A percentile compares a stretch with the other conserved stretches of the same genome.
Conservation (phyloP, 2,329 filamentous ascomycete genomes). For the Penicillium sp. region DNA sequence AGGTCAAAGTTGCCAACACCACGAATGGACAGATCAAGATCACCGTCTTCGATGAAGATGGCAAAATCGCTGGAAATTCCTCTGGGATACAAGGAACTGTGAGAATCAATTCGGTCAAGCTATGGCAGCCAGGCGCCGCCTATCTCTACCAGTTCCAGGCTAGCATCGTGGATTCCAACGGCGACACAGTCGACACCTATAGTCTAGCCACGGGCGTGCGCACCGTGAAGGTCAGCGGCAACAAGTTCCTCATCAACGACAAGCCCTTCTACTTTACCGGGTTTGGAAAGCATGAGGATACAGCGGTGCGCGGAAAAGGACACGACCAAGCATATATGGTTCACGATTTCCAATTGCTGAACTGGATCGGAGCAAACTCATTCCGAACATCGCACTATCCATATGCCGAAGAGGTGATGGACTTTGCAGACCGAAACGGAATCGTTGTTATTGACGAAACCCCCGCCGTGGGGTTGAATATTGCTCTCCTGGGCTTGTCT, state of each 20-base stretch:
- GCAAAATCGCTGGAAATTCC: not conserved
- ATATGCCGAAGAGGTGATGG: conserved; percentile 32
- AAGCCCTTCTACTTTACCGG: conserved; percentile 34
- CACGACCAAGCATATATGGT: conserved; percentile 34
- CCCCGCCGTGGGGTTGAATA: conserved; percentile 29
- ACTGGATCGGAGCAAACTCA: conserved; percentile 35
- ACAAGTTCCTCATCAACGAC: conserved; percentile 30
- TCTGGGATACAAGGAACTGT: conserved; percentile 14
- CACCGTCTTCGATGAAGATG: not conserved
- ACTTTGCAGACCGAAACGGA: conserved; percentile 32
- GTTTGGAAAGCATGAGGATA: conserved; percentile 34
- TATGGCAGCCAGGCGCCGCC: conserved; percentile 31
- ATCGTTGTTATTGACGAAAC: conserved; percentile 34
- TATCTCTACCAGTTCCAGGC: conserved; percentile 29
- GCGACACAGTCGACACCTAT: conserved; percentile 21
- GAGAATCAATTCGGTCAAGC: conserved; percentile 15
- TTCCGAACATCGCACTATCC: conserved; percentile 36
- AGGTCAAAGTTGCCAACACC: not conserved
- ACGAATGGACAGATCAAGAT: not conserved
- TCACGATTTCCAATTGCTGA: conserved; percentile 33
- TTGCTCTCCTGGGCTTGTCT: conserved; percentile 12
- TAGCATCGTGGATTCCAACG: conserved; percentile 14
- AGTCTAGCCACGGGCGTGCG: conserved; percentile 24
- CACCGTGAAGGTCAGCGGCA: conserved; percentile 20
- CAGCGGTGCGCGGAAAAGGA: conserved; percentile 30